Conservation (phyloP, 2,329 filamentous ascomycete genomes). For the Xylariomycetidae sp. region DNA sequence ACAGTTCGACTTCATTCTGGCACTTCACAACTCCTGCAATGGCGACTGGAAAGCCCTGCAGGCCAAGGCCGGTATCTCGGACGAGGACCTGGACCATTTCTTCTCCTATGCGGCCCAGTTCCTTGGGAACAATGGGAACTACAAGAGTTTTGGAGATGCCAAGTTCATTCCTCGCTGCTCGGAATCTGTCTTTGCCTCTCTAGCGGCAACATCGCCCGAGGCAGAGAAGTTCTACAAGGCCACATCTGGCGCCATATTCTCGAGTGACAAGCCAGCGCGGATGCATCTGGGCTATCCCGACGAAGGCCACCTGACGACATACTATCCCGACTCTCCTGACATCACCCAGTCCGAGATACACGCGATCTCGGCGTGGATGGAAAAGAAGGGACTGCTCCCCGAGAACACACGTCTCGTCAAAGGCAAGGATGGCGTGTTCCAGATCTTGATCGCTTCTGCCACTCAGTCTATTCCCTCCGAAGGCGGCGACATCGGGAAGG, state of each 20-base stretch:
- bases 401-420: conserved; percentile 76
- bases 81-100: conserved; percentile 60
- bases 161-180: conserved; percentile 74
- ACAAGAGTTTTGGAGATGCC: conserved; percentile 80
- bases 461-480: conserved; percentile 50
- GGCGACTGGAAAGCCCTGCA: conserved; percentile 68
- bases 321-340: conserved; percentile 69
- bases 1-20: conserved; percentile 68
- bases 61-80: conserved; percentile 56
- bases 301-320: conserved; percentile 71
- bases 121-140: conserved; percentile 75
- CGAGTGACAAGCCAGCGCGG: conserved; percentile 53
- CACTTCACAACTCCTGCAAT: conserved; percentile 57
- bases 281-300: conserved; percentile 74
- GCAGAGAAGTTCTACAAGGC: conserved; percentile 60
- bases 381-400: conserved; percentile 61
- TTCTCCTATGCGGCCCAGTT: conserved; percentile 75
- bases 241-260: conserved; percentile 67
- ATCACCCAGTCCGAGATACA: conserved; percentile 73
- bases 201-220: conserved; percentile 55
- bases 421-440: conserved; percentile 55
- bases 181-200: conserved; percentile 55
- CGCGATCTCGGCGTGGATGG: conserved; percentile 66
- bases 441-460: conserved; percentile 69
- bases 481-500: conserved; percentile 64